Evolutionary conservation across 371 early-diverging fungal species (phyloP).

Genomic region (Circinella minor): DNA sequence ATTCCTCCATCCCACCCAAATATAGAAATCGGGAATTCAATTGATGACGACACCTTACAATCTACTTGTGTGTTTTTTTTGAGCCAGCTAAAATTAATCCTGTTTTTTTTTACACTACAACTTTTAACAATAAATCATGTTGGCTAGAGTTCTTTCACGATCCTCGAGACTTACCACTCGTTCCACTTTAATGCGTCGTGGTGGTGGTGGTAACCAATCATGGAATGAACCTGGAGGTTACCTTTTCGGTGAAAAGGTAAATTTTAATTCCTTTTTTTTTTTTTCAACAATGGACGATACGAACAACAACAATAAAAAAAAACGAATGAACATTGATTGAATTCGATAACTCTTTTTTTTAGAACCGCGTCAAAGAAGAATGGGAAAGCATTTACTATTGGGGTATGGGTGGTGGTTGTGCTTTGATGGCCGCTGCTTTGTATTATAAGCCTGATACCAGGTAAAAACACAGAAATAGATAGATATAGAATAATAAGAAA

Average conservation of each 20-base stretch:
- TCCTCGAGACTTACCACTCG: conserved; percentile 52
- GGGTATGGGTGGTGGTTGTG: conserved; percentile 67
- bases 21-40: too few species aligned
- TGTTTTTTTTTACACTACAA: background rate
- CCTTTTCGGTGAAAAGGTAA: conserved; percentile 73
- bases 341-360: background rate
- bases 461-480: conserved; percentile 29
- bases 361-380: conserved; percentile 71
- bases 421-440: conserved; percentile 51
- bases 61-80: too few species aligned
- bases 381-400: conserved; percentile 68
- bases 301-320: background rate
- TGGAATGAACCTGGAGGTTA: conserved; percentile 70
- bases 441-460: conserved; percentile 76
- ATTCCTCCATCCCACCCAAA: too few species aligned
- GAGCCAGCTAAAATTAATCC: background rate
- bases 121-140: conserved; percentile 22
- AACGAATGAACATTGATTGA: too few species aligned
- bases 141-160: conserved; percentile 52
- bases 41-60: too few species aligned
- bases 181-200: conserved; percentile 52
- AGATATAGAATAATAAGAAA: too few species aligned
- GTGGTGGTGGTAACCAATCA: conserved; percentile 56
- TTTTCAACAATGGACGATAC: background rate
- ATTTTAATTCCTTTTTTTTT: background rate